A percentile compares a stretch with the other conserved stretches of the same genome.
Evolutionary conservation across 2,329 filamentous ascomycete species (phyloP).

Genomic region (Torrubiellomyces zombiae): DNA sequence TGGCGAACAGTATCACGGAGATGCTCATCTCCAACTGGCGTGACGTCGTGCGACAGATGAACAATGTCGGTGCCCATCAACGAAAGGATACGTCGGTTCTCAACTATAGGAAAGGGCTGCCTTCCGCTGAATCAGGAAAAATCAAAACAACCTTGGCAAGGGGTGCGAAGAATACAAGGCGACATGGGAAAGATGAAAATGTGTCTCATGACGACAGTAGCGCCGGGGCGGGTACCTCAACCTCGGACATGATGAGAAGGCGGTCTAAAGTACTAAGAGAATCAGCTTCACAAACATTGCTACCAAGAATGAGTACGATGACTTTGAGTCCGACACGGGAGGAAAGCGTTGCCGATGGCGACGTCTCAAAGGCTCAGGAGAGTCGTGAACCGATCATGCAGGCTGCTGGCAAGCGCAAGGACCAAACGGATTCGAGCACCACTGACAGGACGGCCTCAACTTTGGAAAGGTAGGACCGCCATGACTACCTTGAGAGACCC

Average conservation of each 20-base stretch:
- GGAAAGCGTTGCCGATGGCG: slow-evolving; percentile 10
- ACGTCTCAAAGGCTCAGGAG: too few species aligned
- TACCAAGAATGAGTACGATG: slow-evolving; percentile 8
- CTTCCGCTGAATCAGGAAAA: too few species aligned
- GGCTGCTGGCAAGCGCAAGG: too few species aligned
- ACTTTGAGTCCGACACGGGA: slow-evolving; percentile 16
- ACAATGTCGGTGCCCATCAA: slow-evolving; percentile 20
- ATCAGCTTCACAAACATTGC: slow-evolving; percentile 8
- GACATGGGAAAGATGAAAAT: slow-evolving; percentile 1
- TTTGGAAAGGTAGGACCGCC: too few species aligned
- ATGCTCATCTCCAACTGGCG: slow-evolving; percentile 52
- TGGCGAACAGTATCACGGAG: slow-evolving; percentile 43
- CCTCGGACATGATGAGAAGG: slow-evolving; percentile 9
- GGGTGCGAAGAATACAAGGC: slow-evolving; percentile 1
- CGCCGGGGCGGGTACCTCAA: slow-evolving; percentile 20
- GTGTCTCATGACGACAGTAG: slow-evolving; percentile 14
- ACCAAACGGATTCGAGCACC: too few species aligned
- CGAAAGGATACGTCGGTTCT: slow-evolving; percentile 9
- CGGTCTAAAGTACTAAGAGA: slow-evolving; percentile 8
- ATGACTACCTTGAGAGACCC: too few species aligned
- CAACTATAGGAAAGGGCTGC: too few species aligned
- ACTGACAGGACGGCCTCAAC: too few species aligned
- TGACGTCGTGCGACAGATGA: slow-evolving; percentile 45
- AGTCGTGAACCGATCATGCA: too few species aligned
- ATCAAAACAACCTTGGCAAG: too few species aligned